A percentile compares a stretch with the other conserved stretches of the same genome.
These are phyloP conservation scores for Pseudogymnoascus sp. DNA, from an alignment of 2,329 filamentous ascomycete species.

Conservation along the genomic window DNA sequence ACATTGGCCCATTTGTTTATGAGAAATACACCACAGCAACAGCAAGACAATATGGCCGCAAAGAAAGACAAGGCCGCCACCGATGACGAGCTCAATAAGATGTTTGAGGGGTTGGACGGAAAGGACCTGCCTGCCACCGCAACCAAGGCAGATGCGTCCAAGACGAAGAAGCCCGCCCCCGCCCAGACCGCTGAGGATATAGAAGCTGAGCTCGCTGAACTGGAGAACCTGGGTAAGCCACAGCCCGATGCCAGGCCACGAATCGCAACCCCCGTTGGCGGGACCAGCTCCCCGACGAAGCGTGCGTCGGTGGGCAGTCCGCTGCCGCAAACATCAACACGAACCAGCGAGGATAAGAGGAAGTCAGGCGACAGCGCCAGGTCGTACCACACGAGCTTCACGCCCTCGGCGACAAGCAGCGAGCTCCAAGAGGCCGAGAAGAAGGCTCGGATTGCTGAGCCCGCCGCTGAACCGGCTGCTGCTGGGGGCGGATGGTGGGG, in stretches of 20 bases:
- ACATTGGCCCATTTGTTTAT: not conserved
- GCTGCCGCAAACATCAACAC: slow-evolving; percentile 41
- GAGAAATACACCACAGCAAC: not conserved
- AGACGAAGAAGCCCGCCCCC: slow-evolving; percentile 31
- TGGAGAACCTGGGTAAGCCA: slow-evolving; percentile 64
- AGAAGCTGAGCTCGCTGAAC: slow-evolving; percentile 57
- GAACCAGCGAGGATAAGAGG: slow-evolving; percentile 64
- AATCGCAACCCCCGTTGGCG: slow-evolving; percentile 27
- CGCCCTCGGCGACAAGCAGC: slow-evolving; percentile 47
- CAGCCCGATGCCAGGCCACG: slow-evolving; percentile 73
- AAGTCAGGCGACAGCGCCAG: slow-evolving; percentile 73
- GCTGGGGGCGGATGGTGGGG: slow-evolving; percentile 79
- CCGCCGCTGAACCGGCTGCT: slow-evolving; percentile 22
- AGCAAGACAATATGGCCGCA: slow-evolving; percentile 43
- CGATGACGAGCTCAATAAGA: slow-evolving; percentile 57
- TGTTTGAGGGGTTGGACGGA: slow-evolving; percentile 55
- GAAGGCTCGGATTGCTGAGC: slow-evolving; percentile 41
- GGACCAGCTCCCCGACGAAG: slow-evolving; percentile 38
- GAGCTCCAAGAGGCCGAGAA: slow-evolving; percentile 52
- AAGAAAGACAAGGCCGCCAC: slow-evolving; percentile 51
- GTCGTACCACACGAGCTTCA: slow-evolving; percentile 64
- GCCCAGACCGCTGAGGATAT: slow-evolving; percentile 56
- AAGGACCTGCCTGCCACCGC: slow-evolving; percentile 33
- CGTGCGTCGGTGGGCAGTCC: slow-evolving; percentile 35
- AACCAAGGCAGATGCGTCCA: slow-evolving; percentile 35